Evolutionary conservation across 1,284 basidiomycete genomes (phyloP), one percentile per base, ranked within the genome.

Genomic region (Melampsora larici-populina): DNA sequence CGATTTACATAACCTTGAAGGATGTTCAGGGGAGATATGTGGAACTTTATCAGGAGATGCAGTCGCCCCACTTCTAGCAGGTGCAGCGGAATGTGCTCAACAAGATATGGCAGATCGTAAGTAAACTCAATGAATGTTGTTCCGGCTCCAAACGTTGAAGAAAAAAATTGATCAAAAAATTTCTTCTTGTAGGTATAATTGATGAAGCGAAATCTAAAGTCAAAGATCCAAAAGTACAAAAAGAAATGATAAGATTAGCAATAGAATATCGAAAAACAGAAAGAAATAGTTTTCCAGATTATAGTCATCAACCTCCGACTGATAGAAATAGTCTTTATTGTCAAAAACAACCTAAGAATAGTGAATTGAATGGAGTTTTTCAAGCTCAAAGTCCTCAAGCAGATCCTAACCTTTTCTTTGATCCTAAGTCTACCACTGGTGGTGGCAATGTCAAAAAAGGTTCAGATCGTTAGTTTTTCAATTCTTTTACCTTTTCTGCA

Each of bases 201-300:
- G 73, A 75, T 29, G 24, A 21, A 55, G 73, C 73, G 1, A 67
- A 68, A 58, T 24, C 48, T 24, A 18, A 74, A 33, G 33, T 75
- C 29, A 29, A 75, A 48, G 73, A 75, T 18, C 26, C 40, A 29
- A 51, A 29, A 7, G 65, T 75, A 24, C 40, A 26, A 62, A 68
- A 62, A 11, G 60, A 75, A 49, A 49, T 70, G 17, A 72, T 89
- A 80, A 83, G 85, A 6, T 84, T 89, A 73, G 89, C 88, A 17
- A 81, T 86, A 17, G 86, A 87, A 80, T 89, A 88, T 82, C 87
- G 88, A 68, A 87, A 88, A 80, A 85, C 83, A 0, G 88, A 89
- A 85, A 89, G 89, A 85, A 89, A 89, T 82, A 89, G 88, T 1
- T 87, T 88, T 81, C 88, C 88, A 36, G 88, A 89, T 80, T 88